Percentiles rank a stretch among this genome's conserved stretches.
Evolutionary conservation across 169 alveolate genomes (phyloP).

Genomic region (Plasmodium berghei): DNA sequence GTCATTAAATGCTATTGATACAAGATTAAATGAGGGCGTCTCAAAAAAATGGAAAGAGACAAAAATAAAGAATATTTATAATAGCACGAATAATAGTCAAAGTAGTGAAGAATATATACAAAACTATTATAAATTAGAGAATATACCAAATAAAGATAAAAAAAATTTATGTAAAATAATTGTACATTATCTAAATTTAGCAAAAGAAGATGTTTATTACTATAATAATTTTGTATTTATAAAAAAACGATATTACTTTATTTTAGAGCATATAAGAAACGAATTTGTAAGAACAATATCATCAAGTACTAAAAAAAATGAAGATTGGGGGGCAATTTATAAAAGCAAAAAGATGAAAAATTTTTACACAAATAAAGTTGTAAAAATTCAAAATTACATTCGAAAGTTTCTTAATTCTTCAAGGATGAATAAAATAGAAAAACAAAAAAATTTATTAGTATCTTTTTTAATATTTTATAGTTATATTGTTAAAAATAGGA

Average conservation of each 20-base stretch:
- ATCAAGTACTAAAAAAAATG: slow-evolving; percentile 41
- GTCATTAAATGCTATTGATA: neutral
- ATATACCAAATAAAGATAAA: slow-evolving; percentile 34
- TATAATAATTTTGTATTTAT: slow-evolving; percentile 39
- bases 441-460: slow-evolving; percentile 40
- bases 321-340: slow-evolving; percentile 36
- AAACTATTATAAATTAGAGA: neutral
- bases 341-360: slow-evolving; percentile 33
- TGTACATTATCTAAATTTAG: slow-evolving; percentile 28
- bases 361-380: slow-evolving; percentile 43
- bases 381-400: slow-evolving; percentile 62
- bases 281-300: slow-evolving; percentile 40
- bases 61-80: neutral
- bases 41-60: neutral
- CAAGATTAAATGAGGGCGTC: neutral
- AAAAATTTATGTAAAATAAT: slow-evolving; percentile 50
- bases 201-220: slow-evolving; percentile 21
- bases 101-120: neutral
- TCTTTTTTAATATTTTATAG: slow-evolving; percentile 70
- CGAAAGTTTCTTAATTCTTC: slow-evolving; percentile 26
- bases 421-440: slow-evolving; percentile 28
- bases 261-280: slow-evolving; percentile 51
- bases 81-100: neutral
- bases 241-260: slow-evolving; percentile 45
- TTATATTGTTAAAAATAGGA: slow-evolving; percentile 44